phyloP scores from a whole-genome alignment of 2,329 filamentous ascomycete species.

The Penicillium sp. region DNA sequence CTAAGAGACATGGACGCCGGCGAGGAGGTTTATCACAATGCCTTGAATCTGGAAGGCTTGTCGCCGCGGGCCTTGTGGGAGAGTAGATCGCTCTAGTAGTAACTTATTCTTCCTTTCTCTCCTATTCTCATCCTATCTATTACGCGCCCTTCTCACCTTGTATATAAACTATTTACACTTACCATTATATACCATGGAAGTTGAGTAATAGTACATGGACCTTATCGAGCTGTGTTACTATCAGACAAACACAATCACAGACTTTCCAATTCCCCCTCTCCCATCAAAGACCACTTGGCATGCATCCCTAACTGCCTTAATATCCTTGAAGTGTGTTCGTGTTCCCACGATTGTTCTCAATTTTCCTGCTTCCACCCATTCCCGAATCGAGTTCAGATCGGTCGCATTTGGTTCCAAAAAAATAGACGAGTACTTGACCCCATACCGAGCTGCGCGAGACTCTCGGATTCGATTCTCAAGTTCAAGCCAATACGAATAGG shows the following conservation, averaged over 20 bases:
- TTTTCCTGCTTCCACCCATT: constrained; percentile 43
- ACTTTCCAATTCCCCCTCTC: constrained; percentile 43
- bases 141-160: too few species aligned
- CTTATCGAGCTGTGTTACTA: too few species aligned
- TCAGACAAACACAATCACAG: constrained; percentile 32
- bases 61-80: too few species aligned
- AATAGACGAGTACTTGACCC: constrained; percentile 41
- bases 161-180: too few species aligned
- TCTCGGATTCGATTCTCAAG: constrained; percentile 34
- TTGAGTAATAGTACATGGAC: too few species aligned
- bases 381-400: constrained; percentile 40
- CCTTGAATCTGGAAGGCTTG: too few species aligned
- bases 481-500: constrained; percentile 29
- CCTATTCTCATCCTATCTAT: too few species aligned
- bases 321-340: constrained; percentile 40
- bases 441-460: constrained; percentile 46
- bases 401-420: constrained; percentile 41
- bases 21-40: too few species aligned
- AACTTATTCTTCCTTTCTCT: too few species aligned
- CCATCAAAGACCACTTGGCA: constrained; percentile 37
- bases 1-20: too few species aligned
- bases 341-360: constrained; percentile 42
- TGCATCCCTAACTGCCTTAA: constrained; percentile 40
- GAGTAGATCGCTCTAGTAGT: too few species aligned
- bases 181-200: too few species aligned